A percentile compares a stretch with the other conserved stretches of the same genome.
phyloP scores from a whole-genome alignment of 1,139 yeast genomes.

The Geotrichum macrosporum region DNA sequence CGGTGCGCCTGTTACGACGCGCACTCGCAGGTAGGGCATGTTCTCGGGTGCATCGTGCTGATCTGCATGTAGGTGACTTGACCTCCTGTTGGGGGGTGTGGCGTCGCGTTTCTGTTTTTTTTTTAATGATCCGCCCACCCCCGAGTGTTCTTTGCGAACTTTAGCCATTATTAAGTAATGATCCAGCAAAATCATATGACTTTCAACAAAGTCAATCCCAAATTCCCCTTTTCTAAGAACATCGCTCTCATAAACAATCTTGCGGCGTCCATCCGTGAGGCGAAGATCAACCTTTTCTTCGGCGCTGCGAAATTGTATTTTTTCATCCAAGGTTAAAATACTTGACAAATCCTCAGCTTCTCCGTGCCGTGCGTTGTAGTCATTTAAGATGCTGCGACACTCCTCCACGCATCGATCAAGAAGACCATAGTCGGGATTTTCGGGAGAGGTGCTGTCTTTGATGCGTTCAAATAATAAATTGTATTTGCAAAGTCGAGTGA shows the following conservation, averaged over 20 bases:
- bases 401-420: constrained; percentile 53
- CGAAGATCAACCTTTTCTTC: constrained; percentile 44
- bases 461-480: constrained; percentile 65
- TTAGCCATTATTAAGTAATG: constrained; percentile 71
- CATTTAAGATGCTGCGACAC: constrained; percentile 44
- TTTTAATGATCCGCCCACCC: no score
- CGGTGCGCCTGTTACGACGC: no score
- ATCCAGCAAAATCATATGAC: constrained; percentile 63
- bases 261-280: constrained; percentile 54
- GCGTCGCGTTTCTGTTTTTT: no score
- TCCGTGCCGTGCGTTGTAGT: constrained; percentile 47
- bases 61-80: no score
- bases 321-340: constrained; percentile 34
- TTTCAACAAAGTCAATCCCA: constrained; percentile 45
- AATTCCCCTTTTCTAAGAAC: constrained; percentile 59
- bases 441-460: constrained; percentile 46
- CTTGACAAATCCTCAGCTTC: constrained; percentile 42
- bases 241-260: constrained; percentile 57
- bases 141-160: constrained; percentile 36
- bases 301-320: constrained; percentile 40
- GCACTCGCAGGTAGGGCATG: no score
- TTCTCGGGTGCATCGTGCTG: no score
- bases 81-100: no score
- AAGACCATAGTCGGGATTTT: constrained; percentile 53
- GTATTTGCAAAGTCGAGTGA: constrained; percentile 56